A percentile compares a stretch with the other conserved stretches of the same genome.
phyloP scores from a whole-genome alignment of 805 yeast genomes.

The Lipomyces sp. region DNA sequence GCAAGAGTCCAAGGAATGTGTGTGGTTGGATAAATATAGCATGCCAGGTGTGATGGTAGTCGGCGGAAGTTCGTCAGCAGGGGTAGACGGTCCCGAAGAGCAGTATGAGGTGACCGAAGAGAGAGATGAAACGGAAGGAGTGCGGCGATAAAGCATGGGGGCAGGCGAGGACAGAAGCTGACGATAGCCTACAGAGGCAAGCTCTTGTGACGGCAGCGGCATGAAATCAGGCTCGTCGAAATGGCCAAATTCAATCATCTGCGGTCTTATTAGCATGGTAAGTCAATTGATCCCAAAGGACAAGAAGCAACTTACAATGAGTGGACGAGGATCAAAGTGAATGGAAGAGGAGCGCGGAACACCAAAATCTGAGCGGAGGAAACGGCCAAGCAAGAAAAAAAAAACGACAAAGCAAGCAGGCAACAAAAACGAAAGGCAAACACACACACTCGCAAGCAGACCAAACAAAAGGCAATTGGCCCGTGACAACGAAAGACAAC shows the following conservation, averaged over 20 bases:
- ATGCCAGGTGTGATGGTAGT: slow-evolving; percentile 26
- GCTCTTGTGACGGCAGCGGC: not conserved
- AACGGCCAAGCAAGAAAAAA: too few relatives aligned
- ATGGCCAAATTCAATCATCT: not conserved
- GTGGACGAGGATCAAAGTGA: not conserved
- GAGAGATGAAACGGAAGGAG: slow-evolving; percentile 6
- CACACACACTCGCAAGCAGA: too few relatives aligned
- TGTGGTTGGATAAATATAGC: slow-evolving; percentile 13
- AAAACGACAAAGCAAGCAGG: too few relatives aligned
- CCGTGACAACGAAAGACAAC: too few relatives aligned
- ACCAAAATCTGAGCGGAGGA: too few relatives aligned
- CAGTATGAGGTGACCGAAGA: slow-evolving; percentile 16
- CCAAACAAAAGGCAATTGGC: too few relatives aligned
- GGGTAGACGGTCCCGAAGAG: slow-evolving; percentile 21
- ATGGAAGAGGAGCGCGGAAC: too few relatives aligned
- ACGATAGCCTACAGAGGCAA: not conserved
- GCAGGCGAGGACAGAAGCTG: slow-evolving; percentile 19
- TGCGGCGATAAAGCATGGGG: slow-evolving; percentile 16
- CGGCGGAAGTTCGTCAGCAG: slow-evolving; percentile 22
- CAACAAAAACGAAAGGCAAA: too few relatives aligned
- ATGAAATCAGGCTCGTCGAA: not conserved
- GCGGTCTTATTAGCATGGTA: too few relatives aligned
- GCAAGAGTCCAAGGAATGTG: not conserved
- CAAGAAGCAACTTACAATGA: not conserved
- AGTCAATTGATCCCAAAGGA: not conserved